Conservation (phyloP, 2,329 filamentous ascomycete genomes). For the Colletotrichum tamarilloi region DNA sequence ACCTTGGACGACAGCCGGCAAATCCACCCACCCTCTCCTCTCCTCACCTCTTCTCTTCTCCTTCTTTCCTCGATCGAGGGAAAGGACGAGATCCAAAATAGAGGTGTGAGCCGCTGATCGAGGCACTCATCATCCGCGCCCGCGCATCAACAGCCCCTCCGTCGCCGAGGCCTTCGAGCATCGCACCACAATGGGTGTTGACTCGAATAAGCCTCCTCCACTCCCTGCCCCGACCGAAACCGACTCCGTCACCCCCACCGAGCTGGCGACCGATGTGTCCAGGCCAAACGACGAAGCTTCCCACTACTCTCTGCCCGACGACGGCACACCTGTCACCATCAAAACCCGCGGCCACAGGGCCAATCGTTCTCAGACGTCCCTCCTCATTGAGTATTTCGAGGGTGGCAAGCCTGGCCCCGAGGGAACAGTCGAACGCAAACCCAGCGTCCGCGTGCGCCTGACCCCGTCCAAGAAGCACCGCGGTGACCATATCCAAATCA, state of each 20-base stretch:
- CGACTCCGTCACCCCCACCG: constrained; percentile 71
- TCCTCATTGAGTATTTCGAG: constrained; percentile 96
- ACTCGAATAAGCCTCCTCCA: constrained; percentile 69
- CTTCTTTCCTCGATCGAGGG: constrained; percentile 31
- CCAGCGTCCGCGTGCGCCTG: constrained; percentile 83
- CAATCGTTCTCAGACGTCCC: constrained; percentile 83
- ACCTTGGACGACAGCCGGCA: constrained; percentile 27
- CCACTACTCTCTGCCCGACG: constrained; percentile 83
- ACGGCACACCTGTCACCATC: constrained; percentile 93
- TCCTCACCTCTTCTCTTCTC: constrained; percentile 15
- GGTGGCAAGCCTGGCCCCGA: constrained; percentile 70
- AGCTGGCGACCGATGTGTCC: constrained; percentile 76
- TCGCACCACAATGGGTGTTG: constrained; percentile 63
- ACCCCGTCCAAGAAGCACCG: constrained; percentile 79
- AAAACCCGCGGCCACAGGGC: constrained; percentile 74
- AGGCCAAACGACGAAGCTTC: constrained; percentile 76
- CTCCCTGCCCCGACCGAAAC: constrained; percentile 85
- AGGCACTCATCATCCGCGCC: constrained; percentile 30
- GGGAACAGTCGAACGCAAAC: constrained; percentile 73
- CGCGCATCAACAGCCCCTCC: constrained; percentile 23
- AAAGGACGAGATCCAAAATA: constrained; percentile 23
- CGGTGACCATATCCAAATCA: constrained; percentile 87
- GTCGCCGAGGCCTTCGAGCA: constrained; percentile 31
- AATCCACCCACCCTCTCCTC: constrained; percentile 32
- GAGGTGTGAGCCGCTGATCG: constrained; percentile 34